A percentile compares a stretch with the other conserved stretches of the same genome.
Evolutionary conservation across 2,329 filamentous ascomycete species (phyloP).

Genomic region (Colletotrichum plurivorum): DNA sequence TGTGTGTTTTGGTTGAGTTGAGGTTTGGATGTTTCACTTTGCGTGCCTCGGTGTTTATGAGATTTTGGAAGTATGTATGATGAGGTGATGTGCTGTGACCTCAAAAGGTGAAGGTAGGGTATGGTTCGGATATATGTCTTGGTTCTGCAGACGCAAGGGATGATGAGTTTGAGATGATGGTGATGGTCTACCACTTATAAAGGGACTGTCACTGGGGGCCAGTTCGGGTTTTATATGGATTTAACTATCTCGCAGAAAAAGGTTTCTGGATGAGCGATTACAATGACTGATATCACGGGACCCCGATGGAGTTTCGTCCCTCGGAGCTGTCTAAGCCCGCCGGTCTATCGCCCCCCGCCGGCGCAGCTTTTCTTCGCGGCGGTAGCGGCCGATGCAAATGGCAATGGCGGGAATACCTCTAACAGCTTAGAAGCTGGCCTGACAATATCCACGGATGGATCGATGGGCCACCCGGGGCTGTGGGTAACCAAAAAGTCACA

Average conservation of each 20-base stretch:
- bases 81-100: background rate
- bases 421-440: constrained; percentile 26
- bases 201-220: background rate
- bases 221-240: background rate
- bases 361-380: too few species aligned
- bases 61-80: background rate
- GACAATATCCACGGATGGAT: constrained; percentile 17
- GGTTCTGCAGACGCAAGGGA: constrained; percentile 2
- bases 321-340: constrained; percentile 20
- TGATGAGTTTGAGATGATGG: background rate
- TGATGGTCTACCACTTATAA: background rate
- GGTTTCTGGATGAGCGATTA: constrained; percentile 15
- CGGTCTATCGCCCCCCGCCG: background rate
- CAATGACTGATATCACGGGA: constrained; percentile 22
- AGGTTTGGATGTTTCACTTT: background rate
- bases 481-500: background rate
- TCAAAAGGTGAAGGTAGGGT: background rate
- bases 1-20: background rate
- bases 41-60: too few species aligned
- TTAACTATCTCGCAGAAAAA: background rate
- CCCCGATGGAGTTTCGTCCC: constrained; percentile 17
- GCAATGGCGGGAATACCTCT: too few species aligned
- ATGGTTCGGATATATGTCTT: background rate
- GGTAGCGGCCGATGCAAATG: too few species aligned
- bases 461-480: constrained; percentile 23